Percentiles rank a stretch among this genome's conserved stretches.
phyloP scores from a whole-genome alignment of 257 asterid species.

The Eucommia ulmoides region DNA sequence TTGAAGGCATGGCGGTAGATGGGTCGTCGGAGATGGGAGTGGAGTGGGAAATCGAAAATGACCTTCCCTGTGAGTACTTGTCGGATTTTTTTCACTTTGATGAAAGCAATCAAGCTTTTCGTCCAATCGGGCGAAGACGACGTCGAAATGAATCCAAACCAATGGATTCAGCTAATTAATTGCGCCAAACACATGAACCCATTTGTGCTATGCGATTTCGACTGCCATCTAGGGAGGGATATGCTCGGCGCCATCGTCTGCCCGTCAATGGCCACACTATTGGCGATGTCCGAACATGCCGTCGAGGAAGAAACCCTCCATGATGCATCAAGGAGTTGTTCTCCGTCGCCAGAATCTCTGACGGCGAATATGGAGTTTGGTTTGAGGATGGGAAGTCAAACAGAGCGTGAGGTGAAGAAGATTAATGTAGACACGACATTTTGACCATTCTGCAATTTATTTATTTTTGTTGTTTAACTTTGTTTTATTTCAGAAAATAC shows the following conservation, averaged over 20 bases:
- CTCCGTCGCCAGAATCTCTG: slow-evolving; percentile 73
- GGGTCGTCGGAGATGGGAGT: too few species aligned
- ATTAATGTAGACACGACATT: too few species aligned
- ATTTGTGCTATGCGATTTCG: slow-evolving; percentile 42
- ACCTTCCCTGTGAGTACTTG: slow-evolving; percentile 83
- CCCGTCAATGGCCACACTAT: slow-evolving; percentile 75
- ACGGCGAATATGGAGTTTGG: slow-evolving; percentile 70
- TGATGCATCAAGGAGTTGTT: slow-evolving; percentile 68
- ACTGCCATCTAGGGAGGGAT: slow-evolving; percentile 71
- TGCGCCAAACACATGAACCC: slow-evolving; percentile 50
- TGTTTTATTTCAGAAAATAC: too few species aligned
- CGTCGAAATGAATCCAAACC: slow-evolving; percentile 58
- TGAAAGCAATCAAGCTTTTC: slow-evolving; percentile 35
- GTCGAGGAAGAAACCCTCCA: slow-evolving; percentile 82
- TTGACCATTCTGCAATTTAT: too few species aligned
- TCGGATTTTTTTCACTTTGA: slow-evolving; percentile 62
- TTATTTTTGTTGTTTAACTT: too few species aligned
- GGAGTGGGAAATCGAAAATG: too few species aligned
- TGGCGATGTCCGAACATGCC: slow-evolving; percentile 69
- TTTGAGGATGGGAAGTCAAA: too few species aligned
- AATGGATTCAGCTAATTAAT: slow-evolving; percentile 83
- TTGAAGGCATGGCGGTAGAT: too few species aligned
- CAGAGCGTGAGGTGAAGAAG: too few species aligned
- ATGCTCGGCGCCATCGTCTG: slow-evolving; percentile 83
- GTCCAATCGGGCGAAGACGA: slow-evolving; percentile 23